A percentile compares a stretch with the other conserved stretches of the same genome.
Conservation (phyloP, 2,329 filamentous ascomycete species). For the Orbilia ellipsospora region DNA sequence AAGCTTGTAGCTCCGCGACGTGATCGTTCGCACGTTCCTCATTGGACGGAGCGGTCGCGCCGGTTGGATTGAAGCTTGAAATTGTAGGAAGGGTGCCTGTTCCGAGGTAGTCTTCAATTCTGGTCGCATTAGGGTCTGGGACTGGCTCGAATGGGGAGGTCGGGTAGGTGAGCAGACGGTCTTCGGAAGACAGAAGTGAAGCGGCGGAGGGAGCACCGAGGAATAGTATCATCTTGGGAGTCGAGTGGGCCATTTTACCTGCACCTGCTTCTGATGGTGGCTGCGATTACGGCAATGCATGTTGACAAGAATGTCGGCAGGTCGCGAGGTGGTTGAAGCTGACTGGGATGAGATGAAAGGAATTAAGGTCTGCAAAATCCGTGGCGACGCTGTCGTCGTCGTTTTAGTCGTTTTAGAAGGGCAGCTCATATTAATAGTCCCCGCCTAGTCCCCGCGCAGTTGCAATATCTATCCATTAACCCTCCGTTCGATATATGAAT, state of each 20-base stretch:
- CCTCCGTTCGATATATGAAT: too few relatives aligned
- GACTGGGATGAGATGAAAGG: too few relatives aligned
- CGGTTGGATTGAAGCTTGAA: conserved; percentile 26
- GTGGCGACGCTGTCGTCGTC: too few relatives aligned
- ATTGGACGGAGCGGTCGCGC: neutral
- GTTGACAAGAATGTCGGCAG: neutral
- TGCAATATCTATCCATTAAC: too few relatives aligned
- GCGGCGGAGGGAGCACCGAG: conserved; percentile 27
- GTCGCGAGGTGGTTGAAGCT: too few relatives aligned
- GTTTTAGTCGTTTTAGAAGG: too few relatives aligned
- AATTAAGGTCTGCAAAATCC: too few relatives aligned
- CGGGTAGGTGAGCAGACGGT: conserved; percentile 25
- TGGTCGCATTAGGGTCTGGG: conserved; percentile 9
- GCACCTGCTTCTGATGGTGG: too few relatives aligned
- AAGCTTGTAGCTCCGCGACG: neutral
- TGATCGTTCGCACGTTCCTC: neutral
- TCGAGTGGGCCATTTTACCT: conserved; percentile 9
- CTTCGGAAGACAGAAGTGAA: conserved; percentile 18
- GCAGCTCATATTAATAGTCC: too few relatives aligned
- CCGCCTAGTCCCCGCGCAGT: too few relatives aligned
- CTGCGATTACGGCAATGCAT: neutral
- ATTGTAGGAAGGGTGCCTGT: conserved; percentile 20
- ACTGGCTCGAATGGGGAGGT: conserved; percentile 39
- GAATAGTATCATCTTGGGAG: conserved; percentile 23
- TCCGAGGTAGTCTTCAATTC: conserved; percentile 31